These are phyloP conservation scores for Xylariales sp. DNA, from an alignment of 2,329 filamentous ascomycete genomes.

Conservation along the genomic window DNA sequence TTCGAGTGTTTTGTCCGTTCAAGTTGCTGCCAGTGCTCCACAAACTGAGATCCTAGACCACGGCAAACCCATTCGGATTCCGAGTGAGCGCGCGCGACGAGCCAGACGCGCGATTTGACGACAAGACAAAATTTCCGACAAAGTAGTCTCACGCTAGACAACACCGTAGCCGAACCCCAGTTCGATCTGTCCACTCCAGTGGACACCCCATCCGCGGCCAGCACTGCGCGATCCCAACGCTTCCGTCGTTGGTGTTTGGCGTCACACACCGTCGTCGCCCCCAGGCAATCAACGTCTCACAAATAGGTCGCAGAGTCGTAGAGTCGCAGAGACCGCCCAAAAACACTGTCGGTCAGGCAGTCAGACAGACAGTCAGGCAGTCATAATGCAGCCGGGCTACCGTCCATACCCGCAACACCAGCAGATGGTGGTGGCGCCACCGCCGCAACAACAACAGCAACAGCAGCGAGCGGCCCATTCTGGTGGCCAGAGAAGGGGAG, in stretches of 20 bases:
- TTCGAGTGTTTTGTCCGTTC: slow-evolving; percentile 13
- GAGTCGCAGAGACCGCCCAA: slow-evolving; percentile 20
- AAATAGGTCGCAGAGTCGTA: slow-evolving; percentile 21
- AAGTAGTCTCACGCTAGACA: slow-evolving; percentile 35
- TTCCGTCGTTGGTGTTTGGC: slow-evolving; percentile 32
- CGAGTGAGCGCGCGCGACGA: slow-evolving; percentile 28
- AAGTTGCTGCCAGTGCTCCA: slow-evolving; percentile 28
- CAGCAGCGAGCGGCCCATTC: slow-evolving; percentile 57
- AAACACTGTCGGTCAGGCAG: slow-evolving; percentile 24
- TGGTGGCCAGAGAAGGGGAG: slow-evolving; percentile 62
- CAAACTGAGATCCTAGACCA: slow-evolving; percentile 27
- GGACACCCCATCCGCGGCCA: slow-evolving; percentile 16
- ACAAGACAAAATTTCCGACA: slow-evolving; percentile 27
- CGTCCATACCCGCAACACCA: slow-evolving; percentile 63
- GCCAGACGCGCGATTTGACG: slow-evolving; percentile 33
- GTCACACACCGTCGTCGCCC: slow-evolving; percentile 33
- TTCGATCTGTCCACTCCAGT: slow-evolving; percentile 16
- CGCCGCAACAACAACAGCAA: slow-evolving; percentile 56
- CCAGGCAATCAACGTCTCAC: slow-evolving; percentile 39
- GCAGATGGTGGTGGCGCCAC: slow-evolving; percentile 44
- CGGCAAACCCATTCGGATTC: slow-evolving; percentile 21
- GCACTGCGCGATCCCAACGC: slow-evolving; percentile 18
- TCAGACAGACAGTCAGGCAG: slow-evolving; percentile 29
- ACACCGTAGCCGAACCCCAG: slow-evolving; percentile 31
- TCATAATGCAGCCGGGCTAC: slow-evolving; percentile 65